Evolutionary conservation across 495 filamentous ascomycete genomes (phyloP).

Genomic region (Recurvomyces mirabilis): DNA sequence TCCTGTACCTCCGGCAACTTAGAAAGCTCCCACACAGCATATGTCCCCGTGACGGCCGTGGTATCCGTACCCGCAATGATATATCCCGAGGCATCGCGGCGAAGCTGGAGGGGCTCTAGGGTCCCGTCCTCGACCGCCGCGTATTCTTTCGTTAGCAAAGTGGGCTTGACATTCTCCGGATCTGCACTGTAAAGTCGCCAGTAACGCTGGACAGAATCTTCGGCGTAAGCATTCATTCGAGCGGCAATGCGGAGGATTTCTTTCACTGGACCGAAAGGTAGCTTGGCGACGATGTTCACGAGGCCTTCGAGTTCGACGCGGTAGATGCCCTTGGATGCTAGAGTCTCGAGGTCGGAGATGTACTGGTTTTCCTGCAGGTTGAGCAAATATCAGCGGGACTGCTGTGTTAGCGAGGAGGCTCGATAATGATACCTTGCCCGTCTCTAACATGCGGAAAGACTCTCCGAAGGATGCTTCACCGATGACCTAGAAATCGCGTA

Average conservation of each 20-base stretch:
- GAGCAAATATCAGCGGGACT: not conserved
- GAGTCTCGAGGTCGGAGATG: conserved; percentile 1
- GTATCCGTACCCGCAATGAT: conserved; percentile 35
- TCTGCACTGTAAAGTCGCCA: not conserved
- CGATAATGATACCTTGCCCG: conserved; percentile 10
- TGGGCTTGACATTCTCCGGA: conserved; percentile 1
- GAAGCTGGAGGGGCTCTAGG: not conserved
- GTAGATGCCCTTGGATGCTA: not conserved
- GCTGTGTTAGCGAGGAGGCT: not conserved
- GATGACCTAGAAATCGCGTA: no score
- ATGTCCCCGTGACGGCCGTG: conserved; percentile 35
- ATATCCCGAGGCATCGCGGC: conserved; percentile 21
- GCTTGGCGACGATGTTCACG: not conserved
- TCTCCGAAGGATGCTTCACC: not conserved
- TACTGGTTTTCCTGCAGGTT: not conserved
- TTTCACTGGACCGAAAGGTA: conserved; percentile 3
- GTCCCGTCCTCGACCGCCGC: conserved; percentile 5
- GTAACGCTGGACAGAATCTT: conserved; percentile 3
- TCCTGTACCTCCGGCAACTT: conserved; percentile 19
- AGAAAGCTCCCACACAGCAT: conserved; percentile 30
- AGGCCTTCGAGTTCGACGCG: not conserved
- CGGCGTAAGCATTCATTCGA: not conserved
- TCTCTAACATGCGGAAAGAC: conserved; percentile 19
- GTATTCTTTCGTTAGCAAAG: not conserved
- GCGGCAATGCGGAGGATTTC: not conserved